Conservation (phyloP, 1,284 basidiomycete species). For the Sparassis latifolia region DNA sequence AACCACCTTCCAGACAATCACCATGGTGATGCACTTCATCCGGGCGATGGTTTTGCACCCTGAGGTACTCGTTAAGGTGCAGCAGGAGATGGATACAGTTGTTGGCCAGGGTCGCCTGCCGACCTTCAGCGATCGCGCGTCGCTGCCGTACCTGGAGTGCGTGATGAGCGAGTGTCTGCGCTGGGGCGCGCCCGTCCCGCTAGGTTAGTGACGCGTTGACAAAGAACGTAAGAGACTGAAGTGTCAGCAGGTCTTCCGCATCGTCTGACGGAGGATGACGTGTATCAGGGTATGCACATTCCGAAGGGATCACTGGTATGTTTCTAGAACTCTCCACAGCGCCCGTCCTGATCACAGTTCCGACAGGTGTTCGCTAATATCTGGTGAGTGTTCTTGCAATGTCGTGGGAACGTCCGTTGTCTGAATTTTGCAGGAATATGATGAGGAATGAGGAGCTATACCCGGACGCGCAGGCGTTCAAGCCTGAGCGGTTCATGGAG, state of each 20-base stretch:
- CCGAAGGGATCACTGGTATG: conserved; percentile 27
- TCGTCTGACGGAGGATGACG: conserved; percentile 24
- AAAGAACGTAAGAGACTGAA: no score
- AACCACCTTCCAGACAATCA: conserved; percentile 24
- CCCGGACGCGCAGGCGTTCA: conserved; percentile 31
- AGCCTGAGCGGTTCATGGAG: conserved; percentile 30
- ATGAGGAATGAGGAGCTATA: conserved; percentile 32
- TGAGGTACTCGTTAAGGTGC: conserved; percentile 25
- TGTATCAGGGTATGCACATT: conserved; percentile 28
- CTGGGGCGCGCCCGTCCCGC: conserved; percentile 16
- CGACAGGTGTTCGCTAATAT: conserved; percentile 27
- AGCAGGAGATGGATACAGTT: conserved; percentile 29
- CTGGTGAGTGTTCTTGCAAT: conserved; percentile 18
- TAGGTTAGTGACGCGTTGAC: conserved; percentile 7
- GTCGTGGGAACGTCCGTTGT: not conserved
- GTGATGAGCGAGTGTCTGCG: conserved; percentile 21
- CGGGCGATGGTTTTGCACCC: conserved; percentile 26
- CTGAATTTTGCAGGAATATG: conserved; percentile 23
- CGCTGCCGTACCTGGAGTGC: conserved; percentile 28
- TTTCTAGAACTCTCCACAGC: conserved; percentile 1
- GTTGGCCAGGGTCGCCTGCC: conserved; percentile 25
- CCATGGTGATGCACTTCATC: conserved; percentile 17
- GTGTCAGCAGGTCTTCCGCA: conserved; percentile 4
- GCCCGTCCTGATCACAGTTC: not conserved
- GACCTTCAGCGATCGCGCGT: conserved; percentile 22